These are phyloP conservation scores for Adiantum capillusveneris DNA, from an alignment of 75 land plant genomes.

Conservation along the genomic window DNA sequence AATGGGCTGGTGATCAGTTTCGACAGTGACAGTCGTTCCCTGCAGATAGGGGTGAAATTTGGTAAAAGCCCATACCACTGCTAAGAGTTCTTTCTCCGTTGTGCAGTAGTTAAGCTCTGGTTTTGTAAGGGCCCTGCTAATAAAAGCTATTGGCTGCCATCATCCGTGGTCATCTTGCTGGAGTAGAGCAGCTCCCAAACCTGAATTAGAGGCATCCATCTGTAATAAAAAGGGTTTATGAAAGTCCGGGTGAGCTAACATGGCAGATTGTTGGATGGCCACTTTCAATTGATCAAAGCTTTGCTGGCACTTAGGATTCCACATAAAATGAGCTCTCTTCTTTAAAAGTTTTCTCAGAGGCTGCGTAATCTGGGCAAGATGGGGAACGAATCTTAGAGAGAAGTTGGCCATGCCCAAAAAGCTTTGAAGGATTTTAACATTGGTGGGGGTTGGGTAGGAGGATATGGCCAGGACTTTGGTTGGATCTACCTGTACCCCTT, in stretches of 20 bases:
- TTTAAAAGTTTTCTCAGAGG: neutral
- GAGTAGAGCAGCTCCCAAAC: neutral
- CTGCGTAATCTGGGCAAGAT: neutral
- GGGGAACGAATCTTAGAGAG: no score
- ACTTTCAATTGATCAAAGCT: neutral
- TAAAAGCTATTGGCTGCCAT: neutral
- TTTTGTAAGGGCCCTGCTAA: neutral
- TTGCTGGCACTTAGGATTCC: neutral
- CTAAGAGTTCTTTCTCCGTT: neutral
- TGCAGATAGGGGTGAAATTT: neutral
- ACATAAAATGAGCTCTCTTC: neutral
- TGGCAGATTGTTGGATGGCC: neutral
- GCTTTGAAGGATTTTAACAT: conserved; percentile 1
- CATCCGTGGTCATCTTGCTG: neutral
- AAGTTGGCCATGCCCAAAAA: neutral
- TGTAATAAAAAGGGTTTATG: neutral
- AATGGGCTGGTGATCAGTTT: neutral
- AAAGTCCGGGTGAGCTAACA: neutral
- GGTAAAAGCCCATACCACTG: neutral
- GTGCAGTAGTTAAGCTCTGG: neutral
- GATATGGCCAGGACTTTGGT: no score
- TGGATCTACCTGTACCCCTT: no score
- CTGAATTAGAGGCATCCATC: neutral
- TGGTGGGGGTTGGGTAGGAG: no score
- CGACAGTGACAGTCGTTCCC: neutral